These are phyloP conservation scores for Polygonum maritimum DNA, from an alignment of 148 eudicot genomes.

Conservation along the genomic window DNA sequence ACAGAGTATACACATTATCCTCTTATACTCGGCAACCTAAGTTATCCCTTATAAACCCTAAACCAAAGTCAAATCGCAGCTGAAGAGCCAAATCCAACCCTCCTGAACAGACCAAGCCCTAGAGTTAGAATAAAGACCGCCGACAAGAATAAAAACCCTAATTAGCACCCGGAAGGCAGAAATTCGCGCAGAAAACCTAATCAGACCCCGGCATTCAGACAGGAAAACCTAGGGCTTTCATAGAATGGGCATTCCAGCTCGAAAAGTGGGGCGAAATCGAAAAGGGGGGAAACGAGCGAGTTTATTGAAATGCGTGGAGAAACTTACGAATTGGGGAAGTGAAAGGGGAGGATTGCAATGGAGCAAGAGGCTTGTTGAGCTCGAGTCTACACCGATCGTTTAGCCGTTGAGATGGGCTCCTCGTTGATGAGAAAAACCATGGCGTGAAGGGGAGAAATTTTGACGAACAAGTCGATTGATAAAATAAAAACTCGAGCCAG, in stretches of 20 bases:
- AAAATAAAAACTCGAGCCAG: not conserved
- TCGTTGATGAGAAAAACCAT: conserved; percentile 3
- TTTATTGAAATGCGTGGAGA: conserved; percentile 5
- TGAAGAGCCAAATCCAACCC: not conserved
- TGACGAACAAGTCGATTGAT: conserved; percentile 3
- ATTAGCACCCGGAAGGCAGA: conserved; percentile 1
- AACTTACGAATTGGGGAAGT: conserved; percentile 7
- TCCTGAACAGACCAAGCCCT: not conserved
- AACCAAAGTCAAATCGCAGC: conserved; percentile 12
- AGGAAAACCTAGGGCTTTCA: conserved; percentile 2
- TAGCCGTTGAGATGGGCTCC: conserved; percentile 1
- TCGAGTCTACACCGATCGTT: conserved; percentile 6
- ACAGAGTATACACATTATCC: conserved; percentile 99
- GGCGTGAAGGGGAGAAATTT: conserved; percentile 10
- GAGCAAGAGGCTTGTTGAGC: conserved; percentile 6
- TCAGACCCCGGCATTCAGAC: conserved; percentile 4
- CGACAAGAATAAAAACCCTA: conserved; percentile 12
- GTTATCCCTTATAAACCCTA: conserved; percentile 29
- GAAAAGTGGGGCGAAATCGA: not conserved
- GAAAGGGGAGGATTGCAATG: conserved; percentile 3
- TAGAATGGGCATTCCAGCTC: not conserved
- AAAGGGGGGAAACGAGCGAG: conserved; percentile 2
- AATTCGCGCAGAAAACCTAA: conserved; percentile 7
- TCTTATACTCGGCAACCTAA: conserved; percentile 32
- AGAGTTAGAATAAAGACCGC: conserved; percentile 4